These are phyloP conservation scores for Casaregolazyma suthepensis DNA, from an alignment of 1,139 yeast genomes.

Conservation along the genomic window DNA sequence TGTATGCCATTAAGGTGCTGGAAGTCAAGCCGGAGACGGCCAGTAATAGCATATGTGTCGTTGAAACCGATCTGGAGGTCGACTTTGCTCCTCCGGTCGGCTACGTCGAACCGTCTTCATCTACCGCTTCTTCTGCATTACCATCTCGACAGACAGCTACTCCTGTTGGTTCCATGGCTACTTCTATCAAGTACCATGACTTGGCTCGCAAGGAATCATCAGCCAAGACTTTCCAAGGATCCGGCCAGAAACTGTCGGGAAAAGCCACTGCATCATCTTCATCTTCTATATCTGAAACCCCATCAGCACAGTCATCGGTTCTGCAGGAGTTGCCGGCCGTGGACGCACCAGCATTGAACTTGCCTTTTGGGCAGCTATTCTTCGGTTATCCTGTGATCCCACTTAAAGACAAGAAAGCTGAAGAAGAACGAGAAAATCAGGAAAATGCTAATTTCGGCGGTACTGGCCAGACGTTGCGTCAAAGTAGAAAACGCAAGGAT, in stretches of 20 bases:
- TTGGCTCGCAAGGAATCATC: constrained; percentile 30
- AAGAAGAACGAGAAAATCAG: constrained; percentile 34
- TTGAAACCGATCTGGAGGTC: constrained; percentile 93
- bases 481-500: constrained; percentile 68
- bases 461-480: constrained; percentile 50
- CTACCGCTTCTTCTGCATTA: constrained; percentile 21
- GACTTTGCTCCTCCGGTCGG: constrained; percentile 99
- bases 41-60: constrained; percentile 74
- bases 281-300: neutral
- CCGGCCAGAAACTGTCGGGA: constrained; percentile 53
- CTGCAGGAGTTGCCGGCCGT: constrained; percentile 44
- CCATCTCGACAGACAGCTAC: constrained; percentile 18
- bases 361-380: constrained; percentile 83
- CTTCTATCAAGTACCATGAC: constrained; percentile 61
- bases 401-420: constrained; percentile 47
- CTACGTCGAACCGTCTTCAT: constrained; percentile 67
- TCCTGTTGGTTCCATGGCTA: constrained; percentile 71
- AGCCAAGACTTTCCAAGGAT: constrained; percentile 42
- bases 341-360: constrained; percentile 61
- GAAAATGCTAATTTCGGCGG: constrained; percentile 36
- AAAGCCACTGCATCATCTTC: constrained; percentile 6
- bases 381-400: constrained; percentile 88
- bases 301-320: constrained; percentile 22
- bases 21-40: constrained; percentile 78
- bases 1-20: constrained; percentile 74